A percentile compares a stretch with the other conserved stretches of the same genome.
These are phyloP conservation scores for Bolboschoenoplectus hybrid DNA, from an alignment of 202 grass and related monocot species.

Conservation along the genomic window DNA sequence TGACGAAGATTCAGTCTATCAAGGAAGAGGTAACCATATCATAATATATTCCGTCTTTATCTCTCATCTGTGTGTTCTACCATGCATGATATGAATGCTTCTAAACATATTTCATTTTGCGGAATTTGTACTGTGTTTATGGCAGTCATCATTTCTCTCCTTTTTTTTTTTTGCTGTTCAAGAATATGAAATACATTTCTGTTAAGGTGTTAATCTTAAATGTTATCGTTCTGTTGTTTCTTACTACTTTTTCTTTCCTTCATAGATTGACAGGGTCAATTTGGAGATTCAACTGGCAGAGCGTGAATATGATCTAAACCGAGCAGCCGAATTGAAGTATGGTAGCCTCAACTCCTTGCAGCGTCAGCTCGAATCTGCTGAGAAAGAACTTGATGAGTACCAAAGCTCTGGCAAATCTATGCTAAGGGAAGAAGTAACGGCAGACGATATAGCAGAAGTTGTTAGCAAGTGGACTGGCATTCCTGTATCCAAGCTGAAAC, in stretches of 20 bases:
- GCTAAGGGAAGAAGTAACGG: conserved; percentile 97
- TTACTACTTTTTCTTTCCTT: conserved; percentile 44
- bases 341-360: conserved; percentile 94
- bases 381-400: conserved; percentile 88
- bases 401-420: conserved; percentile 97
- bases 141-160: neutral
- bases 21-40: conserved; percentile 78
- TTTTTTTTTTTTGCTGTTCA: neutral
- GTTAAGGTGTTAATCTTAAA: neutral
- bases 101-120: conserved; percentile 6
- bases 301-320: conserved; percentile 96
- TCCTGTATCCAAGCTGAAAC: conserved; percentile 93
- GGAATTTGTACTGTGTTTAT: conserved; percentile 32
- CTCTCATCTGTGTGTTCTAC: neutral
- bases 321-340: conserved; percentile 95
- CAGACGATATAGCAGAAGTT: conserved; percentile 95
- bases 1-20: conserved; percentile 94
- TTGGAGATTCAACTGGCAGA: conserved; percentile 96
- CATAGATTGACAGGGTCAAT: conserved; percentile 97
- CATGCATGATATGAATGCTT: neutral
- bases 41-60: neutral
- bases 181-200: neutral
- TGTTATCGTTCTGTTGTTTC: conserved; percentile 21
- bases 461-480: conserved; percentile 97
- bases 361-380: conserved; percentile 73